Evolutionary conservation across 495 filamentous ascomycete genomes (phyloP), one percentile per base, ranked within the genome.

Genomic region (Cercophora scortea): DNA sequence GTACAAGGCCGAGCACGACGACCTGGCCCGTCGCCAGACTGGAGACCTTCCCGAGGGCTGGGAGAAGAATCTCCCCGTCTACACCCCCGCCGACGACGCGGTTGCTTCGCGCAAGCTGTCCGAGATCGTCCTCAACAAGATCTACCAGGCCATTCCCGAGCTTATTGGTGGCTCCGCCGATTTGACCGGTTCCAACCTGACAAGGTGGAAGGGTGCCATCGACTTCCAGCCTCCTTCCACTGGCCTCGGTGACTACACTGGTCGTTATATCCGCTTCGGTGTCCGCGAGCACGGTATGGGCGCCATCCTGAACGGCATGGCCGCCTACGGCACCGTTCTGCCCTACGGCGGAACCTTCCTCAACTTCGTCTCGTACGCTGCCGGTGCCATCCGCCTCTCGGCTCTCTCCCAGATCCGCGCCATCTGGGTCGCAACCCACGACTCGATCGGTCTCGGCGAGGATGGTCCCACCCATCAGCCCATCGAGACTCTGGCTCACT

Each of bases 351-450:
- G 93, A 71, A 96, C 92, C 62, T 99, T 99, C 86, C 78, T 99
- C 55, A 99, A 99, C 87, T 99, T 99, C 77, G 91, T 99, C 56
- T 99, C 93, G 18, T 99, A 99, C 69, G 92, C 89, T 56, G 89
- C 93, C 57, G 93, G 93, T 70, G 84, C 94, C 66, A 86, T 97
- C 62, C 91, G 93, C 71, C 83, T 99, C 25, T 95, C 90, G 44
- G 82, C 94, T 34, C 79, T 99, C 53, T 94, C 90, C 34, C 92
- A 90, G 70, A 82, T 89, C 67, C 91, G 92, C 59, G 81, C 82
- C 67, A 92, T 99, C 78, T 94, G 93, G 81, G 80, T 99, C 66
- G 93, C 94, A 54, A 99, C 93, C 61, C 93, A 99, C 82, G 93
- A 99, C 80, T 96, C 91, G 55, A 97, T 99, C 65, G 93, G 93